These are phyloP conservation scores for Entamoeba nuttalli DNA, from an alignment of 208 protist species.

Conservation along the genomic window DNA sequence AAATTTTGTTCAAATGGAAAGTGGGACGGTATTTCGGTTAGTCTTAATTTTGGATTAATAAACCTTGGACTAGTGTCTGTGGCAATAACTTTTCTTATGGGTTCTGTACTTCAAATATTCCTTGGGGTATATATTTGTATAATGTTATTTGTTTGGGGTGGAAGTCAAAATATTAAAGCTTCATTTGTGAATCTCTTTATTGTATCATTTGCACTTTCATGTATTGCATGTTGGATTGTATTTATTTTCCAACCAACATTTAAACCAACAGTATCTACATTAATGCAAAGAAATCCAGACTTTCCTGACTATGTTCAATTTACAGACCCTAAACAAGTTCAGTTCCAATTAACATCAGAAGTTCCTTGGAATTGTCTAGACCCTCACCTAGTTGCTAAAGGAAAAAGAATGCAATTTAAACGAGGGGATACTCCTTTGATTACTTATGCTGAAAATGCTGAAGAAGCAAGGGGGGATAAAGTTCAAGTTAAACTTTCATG, in stretches of 20 bases:
- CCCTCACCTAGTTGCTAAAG: not conserved
- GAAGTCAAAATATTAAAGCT: not conserved
- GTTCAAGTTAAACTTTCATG: too few relatives aligned
- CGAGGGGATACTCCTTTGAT: not conserved
- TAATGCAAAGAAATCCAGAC: not conserved
- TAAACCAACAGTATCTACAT: not conserved
- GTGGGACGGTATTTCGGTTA: not conserved
- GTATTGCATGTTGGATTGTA: not conserved
- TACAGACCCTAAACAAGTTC: not conserved
- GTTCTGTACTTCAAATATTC: not conserved
- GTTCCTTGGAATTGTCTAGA: not conserved
- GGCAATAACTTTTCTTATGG: not conserved
- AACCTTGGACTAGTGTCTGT: not conserved
- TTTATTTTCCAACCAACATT: not conserved
- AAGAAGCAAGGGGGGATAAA: too few relatives aligned
- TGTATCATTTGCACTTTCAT: not conserved
- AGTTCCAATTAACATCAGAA: not conserved
- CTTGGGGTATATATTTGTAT: not conserved
- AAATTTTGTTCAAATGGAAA: not conserved
- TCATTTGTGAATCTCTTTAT: not conserved
- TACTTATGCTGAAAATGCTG: too few relatives aligned
- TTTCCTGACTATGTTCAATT: not conserved
- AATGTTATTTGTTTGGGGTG: not conserved
- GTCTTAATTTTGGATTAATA: not conserved
- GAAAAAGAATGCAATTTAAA: not conserved